phyloP scores from a whole-genome alignment of 139 green algal species.

The Micractinium sp. region DNA sequence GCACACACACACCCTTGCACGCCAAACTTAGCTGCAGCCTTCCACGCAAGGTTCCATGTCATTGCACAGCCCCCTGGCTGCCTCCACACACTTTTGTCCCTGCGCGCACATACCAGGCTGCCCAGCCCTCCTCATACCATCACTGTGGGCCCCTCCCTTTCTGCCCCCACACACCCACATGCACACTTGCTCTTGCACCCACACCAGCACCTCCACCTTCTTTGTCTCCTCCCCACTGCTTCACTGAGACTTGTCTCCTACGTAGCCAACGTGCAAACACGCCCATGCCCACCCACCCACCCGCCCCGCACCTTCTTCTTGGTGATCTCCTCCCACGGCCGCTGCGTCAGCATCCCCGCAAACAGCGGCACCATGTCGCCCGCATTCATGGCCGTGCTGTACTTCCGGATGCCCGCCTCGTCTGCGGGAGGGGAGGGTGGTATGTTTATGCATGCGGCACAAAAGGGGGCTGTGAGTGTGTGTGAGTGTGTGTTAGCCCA shows the following conservation, averaged over 20 bases:
- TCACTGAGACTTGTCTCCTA: too few species aligned
- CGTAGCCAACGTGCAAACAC: too few species aligned
- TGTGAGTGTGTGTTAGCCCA: too few species aligned
- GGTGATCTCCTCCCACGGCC: constrained; percentile 83
- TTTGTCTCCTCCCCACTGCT: constrained; percentile 73
- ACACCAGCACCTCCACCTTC: background rate
- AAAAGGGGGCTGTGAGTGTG: too few species aligned
- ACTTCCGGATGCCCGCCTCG: constrained; percentile 67
- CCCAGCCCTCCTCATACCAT: too few species aligned
- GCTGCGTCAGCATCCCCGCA: constrained; percentile 88
- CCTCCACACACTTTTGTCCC: background rate
- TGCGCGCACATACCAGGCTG: background rate
- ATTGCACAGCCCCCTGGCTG: background rate
- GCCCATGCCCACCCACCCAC: background rate
- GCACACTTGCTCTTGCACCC: background rate
- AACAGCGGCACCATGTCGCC: constrained; percentile 83
- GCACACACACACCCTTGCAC: background rate
- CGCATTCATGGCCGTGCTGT: constrained; percentile 83
- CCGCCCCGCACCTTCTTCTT: background rate
- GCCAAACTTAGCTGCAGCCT: too few species aligned
- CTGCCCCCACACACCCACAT: background rate
- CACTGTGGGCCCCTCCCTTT: background rate
- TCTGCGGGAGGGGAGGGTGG: constrained; percentile 48
- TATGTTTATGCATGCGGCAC: background rate
- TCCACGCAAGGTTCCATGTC: too few species aligned